Base-by-base conservation (phyloP, 2,329 filamentous ascomycete genomes). In the Botrytis fabae region DNA sequence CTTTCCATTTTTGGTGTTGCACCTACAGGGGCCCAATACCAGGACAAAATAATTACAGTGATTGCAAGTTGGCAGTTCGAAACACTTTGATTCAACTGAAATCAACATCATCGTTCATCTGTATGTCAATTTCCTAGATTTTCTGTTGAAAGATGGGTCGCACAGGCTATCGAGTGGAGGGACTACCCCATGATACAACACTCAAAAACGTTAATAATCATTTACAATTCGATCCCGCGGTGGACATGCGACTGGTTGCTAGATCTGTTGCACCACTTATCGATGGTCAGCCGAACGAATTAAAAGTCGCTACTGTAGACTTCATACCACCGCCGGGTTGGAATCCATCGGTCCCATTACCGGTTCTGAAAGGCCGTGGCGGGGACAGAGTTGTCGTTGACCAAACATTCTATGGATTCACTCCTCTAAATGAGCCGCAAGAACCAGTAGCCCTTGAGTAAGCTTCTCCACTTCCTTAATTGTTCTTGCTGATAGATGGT, bases 361-460 rank as follows among this genome's bases (percentile, higher is more conserved):
- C 70, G 25, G 40, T 32, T 22, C 32, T 72, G 63, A 69, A 61
- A 61, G 63, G 70, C 25, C 63, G 40, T 18, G 63, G 54, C 8
- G 40, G 57, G 42, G 54, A 72, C 18, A 66, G 70, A 38, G 70
- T 72, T 22, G 63, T 69, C 22, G 70, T 72, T 51, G 70, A 72
- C 25, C 70, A 72, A 46, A 72, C 70, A 6, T 72, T 72, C 48
- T 72, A 72, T 69, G 70, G 70, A 8, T 72, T 72, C 8, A 72
- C 70, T 48, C 70, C 70, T 25, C 28, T 72, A 8, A 72, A 72
- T 61, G 63, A 68, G 9, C 70, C 70, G 4, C 54, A 57, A 32
- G 54, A 68, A 9, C 70, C 62, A 60, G 70, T 72, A 46, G 44
- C 54, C 12, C 2, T 72, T 14, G 70, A 72, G 70, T 69, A 44